Evolutionary conservation across 345 rosid genomes (phyloP).

Genomic region (Firmiana major): DNA sequence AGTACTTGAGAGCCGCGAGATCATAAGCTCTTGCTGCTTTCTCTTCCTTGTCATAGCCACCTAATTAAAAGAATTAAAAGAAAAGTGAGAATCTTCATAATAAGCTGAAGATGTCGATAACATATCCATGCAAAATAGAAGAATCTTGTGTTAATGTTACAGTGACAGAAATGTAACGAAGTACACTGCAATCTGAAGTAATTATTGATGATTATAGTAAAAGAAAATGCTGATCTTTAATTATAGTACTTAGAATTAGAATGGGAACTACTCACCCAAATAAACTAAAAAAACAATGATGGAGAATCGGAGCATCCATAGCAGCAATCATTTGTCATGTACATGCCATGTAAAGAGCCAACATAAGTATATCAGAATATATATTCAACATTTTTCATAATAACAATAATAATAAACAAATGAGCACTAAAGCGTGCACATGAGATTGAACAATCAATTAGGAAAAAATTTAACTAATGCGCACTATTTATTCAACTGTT

Average conservation of each 20-base stretch:
- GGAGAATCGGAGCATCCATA: slow-evolving; percentile 39
- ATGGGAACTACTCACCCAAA: slow-evolving; percentile 56
- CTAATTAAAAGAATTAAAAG: slow-evolving; percentile 22
- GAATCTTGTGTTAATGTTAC: slow-evolving; percentile 4
- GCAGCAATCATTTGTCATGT: slow-evolving; percentile 44
- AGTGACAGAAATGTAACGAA: slow-evolving; percentile 14
- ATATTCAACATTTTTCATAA: slow-evolving; percentile 3
- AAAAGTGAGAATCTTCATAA: background rate
- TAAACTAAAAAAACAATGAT: slow-evolving; percentile 57
- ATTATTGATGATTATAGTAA: slow-evolving; percentile 18
- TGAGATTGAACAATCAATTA: background rate
- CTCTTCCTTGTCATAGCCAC: slow-evolving; percentile 96
- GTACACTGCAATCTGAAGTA: background rate
- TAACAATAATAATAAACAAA: background rate
- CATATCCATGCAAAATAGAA: slow-evolving; percentile 16
- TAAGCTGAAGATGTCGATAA: background rate
- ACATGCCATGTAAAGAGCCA: slow-evolving; percentile 41
- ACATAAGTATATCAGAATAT: slow-evolving; percentile 35
- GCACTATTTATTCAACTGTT: background rate
- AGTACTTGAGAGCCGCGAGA: slow-evolving; percentile 96
- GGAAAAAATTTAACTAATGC: no score
- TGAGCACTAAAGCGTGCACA: background rate
- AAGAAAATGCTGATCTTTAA: slow-evolving; percentile 25
- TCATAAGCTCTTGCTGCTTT: slow-evolving; percentile 96
- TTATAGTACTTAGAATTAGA: background rate